Evolutionary conservation across 1,284 basidiomycete species (phyloP).

Genomic region (Tilletia caries): DNA sequence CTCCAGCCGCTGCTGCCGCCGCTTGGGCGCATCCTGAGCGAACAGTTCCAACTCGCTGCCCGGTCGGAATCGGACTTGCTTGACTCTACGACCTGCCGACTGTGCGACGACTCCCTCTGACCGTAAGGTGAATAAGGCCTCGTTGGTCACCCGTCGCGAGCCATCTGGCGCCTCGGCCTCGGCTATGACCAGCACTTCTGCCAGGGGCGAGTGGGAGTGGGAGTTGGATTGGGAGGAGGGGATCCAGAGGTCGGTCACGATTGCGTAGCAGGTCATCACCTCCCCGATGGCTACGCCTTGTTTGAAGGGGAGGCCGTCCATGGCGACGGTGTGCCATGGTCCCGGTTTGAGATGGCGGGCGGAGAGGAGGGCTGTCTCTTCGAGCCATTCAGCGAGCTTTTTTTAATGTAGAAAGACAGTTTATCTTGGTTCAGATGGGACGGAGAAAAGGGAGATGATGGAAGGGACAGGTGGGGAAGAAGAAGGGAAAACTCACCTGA

Average conservation of each 20-base stretch:
- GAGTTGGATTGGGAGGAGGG: background rate
- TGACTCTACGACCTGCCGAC: background rate
- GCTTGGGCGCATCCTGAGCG: constrained; percentile 25
- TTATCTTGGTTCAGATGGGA: no score
- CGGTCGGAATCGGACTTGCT: constrained; percentile 28
- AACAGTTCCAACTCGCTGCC: constrained; percentile 29
- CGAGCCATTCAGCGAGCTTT: constrained; percentile 46
- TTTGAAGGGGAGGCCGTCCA: constrained; percentile 41
- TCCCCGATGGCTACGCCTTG: constrained; percentile 36
- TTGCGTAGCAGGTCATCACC: constrained; percentile 16
- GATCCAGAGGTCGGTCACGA: background rate
- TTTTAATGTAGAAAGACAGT: no score
- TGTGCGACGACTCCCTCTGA: background rate
- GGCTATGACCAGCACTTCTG: constrained; percentile 41
- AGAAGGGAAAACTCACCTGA: constrained; percentile 1
- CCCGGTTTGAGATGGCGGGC: constrained; percentile 25
- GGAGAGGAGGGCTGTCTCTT: constrained; percentile 34
- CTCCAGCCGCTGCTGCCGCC: constrained; percentile 27
- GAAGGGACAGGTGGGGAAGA: background rate
- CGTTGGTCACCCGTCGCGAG: constrained; percentile 33
- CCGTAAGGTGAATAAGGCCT: constrained; percentile 39
- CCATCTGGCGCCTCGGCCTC: constrained; percentile 35
- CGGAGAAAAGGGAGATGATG: background rate
- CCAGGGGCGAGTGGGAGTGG: constrained; percentile 19
- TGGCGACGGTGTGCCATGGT: constrained; percentile 36